Evolutionary conservation across 345 rosid genomes (phyloP).

Genomic region (Cochlearia excelsa): DNA sequence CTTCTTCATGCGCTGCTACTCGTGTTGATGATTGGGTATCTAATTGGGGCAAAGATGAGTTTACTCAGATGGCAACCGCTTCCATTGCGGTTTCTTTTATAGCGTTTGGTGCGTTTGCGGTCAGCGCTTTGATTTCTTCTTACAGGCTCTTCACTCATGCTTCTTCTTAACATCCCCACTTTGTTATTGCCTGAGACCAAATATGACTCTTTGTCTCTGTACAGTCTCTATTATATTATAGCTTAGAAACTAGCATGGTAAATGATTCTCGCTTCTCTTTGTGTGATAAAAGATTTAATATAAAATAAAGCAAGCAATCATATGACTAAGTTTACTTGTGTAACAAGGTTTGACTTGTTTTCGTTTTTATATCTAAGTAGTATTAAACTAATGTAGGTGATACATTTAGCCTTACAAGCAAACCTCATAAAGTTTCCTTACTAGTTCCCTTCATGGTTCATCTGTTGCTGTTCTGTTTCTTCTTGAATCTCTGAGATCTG

Average conservation of each 20-base stretch:
- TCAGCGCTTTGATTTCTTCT: slow-evolving; percentile 79
- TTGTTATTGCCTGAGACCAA: background rate
- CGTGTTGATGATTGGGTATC: slow-evolving; percentile 92
- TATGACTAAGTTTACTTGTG: slow-evolving; percentile 27
- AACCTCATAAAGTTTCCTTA: slow-evolving; percentile 8
- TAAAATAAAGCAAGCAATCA: slow-evolving; percentile 22
- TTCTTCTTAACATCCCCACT: slow-evolving; percentile 25
- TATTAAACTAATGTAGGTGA: slow-evolving; percentile 23
- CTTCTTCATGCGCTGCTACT: slow-evolving; percentile 90
- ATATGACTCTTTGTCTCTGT: slow-evolving; percentile 18
- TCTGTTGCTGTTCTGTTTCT: slow-evolving; percentile 42
- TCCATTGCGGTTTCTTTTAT: slow-evolving; percentile 76
- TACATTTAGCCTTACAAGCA: slow-evolving; percentile 23
- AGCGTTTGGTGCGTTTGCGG: slow-evolving; percentile 73
- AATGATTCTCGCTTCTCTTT: slow-evolving; percentile 3
- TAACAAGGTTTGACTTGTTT: slow-evolving; percentile 24
- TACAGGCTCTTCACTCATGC: slow-evolving; percentile 52
- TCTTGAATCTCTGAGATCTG: slow-evolving; percentile 55
- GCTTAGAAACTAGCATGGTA: slow-evolving; percentile 15
- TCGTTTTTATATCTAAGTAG: background rate
- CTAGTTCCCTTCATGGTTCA: slow-evolving; percentile 39
- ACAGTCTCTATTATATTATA: slow-evolving; percentile 23
- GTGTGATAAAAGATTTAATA: slow-evolving; percentile 19
- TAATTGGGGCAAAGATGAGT: slow-evolving; percentile 98
- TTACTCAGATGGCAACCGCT: slow-evolving; percentile 91